Conservation (phyloP, 2,329 filamentous ascomycete species). For the Trichophyton equinum region DNA sequence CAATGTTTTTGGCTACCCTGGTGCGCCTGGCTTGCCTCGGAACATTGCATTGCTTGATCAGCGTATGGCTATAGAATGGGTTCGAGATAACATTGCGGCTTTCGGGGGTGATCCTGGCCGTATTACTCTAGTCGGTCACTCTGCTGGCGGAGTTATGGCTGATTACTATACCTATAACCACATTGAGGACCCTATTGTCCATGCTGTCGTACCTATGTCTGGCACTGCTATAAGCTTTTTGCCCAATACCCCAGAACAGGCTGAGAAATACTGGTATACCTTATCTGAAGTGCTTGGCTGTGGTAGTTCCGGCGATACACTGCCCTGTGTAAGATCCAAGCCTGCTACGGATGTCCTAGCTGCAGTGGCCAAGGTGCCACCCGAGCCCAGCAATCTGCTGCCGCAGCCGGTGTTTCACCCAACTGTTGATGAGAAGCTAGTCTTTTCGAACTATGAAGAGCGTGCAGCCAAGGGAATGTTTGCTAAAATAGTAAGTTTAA, state of each 20-base stretch:
- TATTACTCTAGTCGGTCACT: slow-evolving; percentile 36
- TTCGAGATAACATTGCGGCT: slow-evolving; percentile 28
- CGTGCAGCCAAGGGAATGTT: slow-evolving; percentile 20
- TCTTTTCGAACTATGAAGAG: slow-evolving; percentile 31
- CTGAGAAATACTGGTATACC: slow-evolving; percentile 9
- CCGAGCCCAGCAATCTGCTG: slow-evolving; percentile 6
- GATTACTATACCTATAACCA: slow-evolving; percentile 6
- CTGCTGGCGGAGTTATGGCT: slow-evolving; percentile 28
- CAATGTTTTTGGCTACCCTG: slow-evolving; percentile 35
- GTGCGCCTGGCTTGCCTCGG: slow-evolving; percentile 29
- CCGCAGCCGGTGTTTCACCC: slow-evolving; percentile 28
- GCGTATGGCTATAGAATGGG: slow-evolving; percentile 29
- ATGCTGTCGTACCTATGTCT: slow-evolving; percentile 12
- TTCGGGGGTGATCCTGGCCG: slow-evolving; percentile 33
- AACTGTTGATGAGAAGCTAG: slow-evolving; percentile 25
- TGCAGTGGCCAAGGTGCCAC: slow-evolving; percentile 8
- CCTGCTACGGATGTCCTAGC: slow-evolving; percentile 4
- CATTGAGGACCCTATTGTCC: slow-evolving; percentile 13
- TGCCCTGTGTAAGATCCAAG: slow-evolving; percentile 11
- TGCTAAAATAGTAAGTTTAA: slow-evolving; percentile 20
- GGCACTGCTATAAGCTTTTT: slow-evolving; percentile 23
- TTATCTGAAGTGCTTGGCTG: slow-evolving; percentile 11
- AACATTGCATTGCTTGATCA: slow-evolving; percentile 37
- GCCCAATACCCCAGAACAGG: slow-evolving; percentile 14
- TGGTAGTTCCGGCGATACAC: slow-evolving; percentile 4